phyloP scores from a whole-genome alignment of 2,329 filamentous ascomycete species.

The Monosporascus sp. region DNA sequence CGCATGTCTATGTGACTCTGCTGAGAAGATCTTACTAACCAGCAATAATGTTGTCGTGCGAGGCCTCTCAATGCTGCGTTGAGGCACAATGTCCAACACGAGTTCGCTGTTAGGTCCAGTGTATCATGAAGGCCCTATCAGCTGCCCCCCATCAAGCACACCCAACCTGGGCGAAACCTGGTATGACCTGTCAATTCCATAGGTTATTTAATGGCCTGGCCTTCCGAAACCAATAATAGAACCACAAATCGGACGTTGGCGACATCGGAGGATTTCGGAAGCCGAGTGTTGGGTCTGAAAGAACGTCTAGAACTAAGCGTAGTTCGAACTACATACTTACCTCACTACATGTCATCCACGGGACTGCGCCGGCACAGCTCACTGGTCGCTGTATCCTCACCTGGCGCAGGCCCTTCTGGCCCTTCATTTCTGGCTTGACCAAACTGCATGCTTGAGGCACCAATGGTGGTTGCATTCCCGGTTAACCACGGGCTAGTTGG shows the following conservation, averaged over 20 bases:
- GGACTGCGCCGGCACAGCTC: not conserved
- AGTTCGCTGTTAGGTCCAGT: not conserved
- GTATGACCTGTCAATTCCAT: too few species aligned
- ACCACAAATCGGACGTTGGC: not conserved
- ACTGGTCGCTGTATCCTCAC: not conserved
- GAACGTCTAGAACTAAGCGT: not conserved
- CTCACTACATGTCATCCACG: not conserved
- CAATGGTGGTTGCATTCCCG: not conserved
- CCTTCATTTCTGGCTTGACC: not conserved
- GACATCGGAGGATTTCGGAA: not conserved
- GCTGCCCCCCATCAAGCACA: not conserved
- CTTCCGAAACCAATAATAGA: too few species aligned
- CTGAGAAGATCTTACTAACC: not conserved
- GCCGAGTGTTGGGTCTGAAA: not conserved
- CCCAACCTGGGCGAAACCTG: too few species aligned
- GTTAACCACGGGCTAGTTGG: not conserved
- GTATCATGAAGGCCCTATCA: not conserved
- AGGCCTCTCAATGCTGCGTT: not conserved
- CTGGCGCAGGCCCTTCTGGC: not conserved
- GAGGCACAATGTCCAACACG: not conserved
- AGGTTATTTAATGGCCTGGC: too few species aligned
- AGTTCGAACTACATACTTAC: too few species aligned
- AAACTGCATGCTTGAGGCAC: not conserved
- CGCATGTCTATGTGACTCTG: not conserved
- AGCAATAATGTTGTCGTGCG: not conserved